Base-by-base conservation (phyloP, 306 rosid species). In the Cucurbita ficifolia region DNA sequence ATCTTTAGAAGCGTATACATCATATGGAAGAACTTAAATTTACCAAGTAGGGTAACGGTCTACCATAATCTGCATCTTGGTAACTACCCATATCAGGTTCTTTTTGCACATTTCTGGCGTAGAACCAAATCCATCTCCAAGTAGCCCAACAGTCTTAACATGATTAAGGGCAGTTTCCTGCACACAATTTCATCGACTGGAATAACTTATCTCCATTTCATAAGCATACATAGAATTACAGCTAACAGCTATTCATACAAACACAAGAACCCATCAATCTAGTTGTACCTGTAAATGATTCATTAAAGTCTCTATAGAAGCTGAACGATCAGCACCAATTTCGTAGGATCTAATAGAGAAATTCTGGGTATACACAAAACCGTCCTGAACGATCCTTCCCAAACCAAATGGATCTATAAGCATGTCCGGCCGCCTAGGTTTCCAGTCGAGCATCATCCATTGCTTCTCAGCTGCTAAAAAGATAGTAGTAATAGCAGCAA, bases 401-500 rank as follows among this genome's bases (percentile, higher is more conserved):
- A 95, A 76, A 50, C 91, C 96, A 85, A 95, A 95, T 4, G 97
- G 90, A 65, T 95, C 96, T n/a, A 88, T 75, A 58, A 89, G 92
- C 99, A 95, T 81, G 84, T 91, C 99, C 39, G 96, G 56, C 48
- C 99, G 88, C 80, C 87, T 88, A 45, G 99, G 97, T 83, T 95
- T 95, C 99, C 99, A 95, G 77, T 95, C 99, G 72, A 95, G 99
- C 97, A 95, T 95, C 91, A 90, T 95, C 99, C 99, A 95, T 84
- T 95, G 97, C 80, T 95, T 95, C 86, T 95, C 99, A 1, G 99
- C 97, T 5, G 99, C 99, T 86, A 95, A 81, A 87, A 95, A 95
- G 77, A 91, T 81, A 7, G 97, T 95, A 8, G 99, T 95, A 40
- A 95, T 91, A 67, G 99, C 99, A 72, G 99, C 99, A 79, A 95